Evolutionary conservation across 345 rosid genomes (phyloP).

Genomic region (Kandelia obovata): DNA sequence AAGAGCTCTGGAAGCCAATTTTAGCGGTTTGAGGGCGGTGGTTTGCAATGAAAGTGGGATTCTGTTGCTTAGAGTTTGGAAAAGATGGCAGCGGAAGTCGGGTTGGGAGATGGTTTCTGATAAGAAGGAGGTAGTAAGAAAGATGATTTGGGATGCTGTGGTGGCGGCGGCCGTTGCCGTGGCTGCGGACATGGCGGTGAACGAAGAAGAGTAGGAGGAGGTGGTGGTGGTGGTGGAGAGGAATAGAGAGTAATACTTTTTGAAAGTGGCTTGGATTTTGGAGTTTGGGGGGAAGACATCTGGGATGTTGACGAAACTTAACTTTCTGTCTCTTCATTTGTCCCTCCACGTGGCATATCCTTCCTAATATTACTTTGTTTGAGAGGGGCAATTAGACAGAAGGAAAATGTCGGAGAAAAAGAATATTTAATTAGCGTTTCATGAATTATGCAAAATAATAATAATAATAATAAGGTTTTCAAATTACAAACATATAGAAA

Average conservation of each 20-base stretch:
- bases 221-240: background rate
- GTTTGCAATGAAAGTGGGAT: conserved; percentile 18
- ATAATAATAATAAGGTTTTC: too few species aligned
- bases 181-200: background rate
- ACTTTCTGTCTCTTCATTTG: too few species aligned
- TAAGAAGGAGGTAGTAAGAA: conserved; percentile 35
- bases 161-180: conserved; percentile 4
- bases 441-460: too few species aligned
- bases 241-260: background rate
- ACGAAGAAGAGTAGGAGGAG: background rate
- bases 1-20: conserved; percentile 43
- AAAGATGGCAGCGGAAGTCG: conserved; percentile 42
- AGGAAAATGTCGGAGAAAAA: too few species aligned
- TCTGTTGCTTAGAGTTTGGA: conserved; percentile 34
- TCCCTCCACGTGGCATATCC: too few species aligned
- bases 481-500: too few species aligned
- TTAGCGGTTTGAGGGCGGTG: conserved; percentile 29
- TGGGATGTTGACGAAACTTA: background rate
- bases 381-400: too few species aligned
- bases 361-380: too few species aligned
- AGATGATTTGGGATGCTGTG: conserved; percentile 39
- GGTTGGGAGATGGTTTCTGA: conserved; percentile 38
- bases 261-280: background rate
- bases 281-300: background rate
- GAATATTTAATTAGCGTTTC: too few species aligned